These are phyloP conservation scores for Mortierella sp. DNA, from an alignment of 371 early-diverging fungal species.

Conservation along the genomic window DNA sequence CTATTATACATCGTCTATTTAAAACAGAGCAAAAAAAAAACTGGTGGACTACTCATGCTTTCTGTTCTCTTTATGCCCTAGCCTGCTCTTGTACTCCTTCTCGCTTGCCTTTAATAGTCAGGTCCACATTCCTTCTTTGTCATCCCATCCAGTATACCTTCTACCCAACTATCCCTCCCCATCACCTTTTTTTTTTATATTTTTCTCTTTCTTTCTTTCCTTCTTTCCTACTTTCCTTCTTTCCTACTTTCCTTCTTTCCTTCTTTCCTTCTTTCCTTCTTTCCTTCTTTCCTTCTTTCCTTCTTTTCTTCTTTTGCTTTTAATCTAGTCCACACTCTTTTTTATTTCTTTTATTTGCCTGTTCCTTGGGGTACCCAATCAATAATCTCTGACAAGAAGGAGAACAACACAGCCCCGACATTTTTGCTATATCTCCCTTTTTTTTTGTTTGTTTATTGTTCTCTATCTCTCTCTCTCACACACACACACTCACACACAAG, in stretches of 20 bases:
- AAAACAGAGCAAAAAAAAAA: slow-evolving; percentile 1
- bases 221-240: not conserved
- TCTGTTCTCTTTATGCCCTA: slow-evolving; percentile 9
- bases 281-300: too few species aligned
- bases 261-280: too few species aligned
- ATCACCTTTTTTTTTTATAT: not conserved
- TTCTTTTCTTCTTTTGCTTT: too few species aligned
- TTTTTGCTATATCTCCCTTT: not conserved
- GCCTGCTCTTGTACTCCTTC: slow-evolving; percentile 4
- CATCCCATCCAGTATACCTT: not conserved
- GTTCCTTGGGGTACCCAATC: not conserved
- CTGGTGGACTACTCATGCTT: not conserved
- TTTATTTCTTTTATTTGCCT: too few species aligned
- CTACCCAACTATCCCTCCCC: not conserved
- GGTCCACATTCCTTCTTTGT: slow-evolving; percentile 17
- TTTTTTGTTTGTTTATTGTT: not conserved
- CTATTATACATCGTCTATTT: not conserved
- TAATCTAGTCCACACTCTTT: too few species aligned
- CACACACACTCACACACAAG: too few species aligned
- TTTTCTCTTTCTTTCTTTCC: not conserved
- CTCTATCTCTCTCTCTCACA: not conserved
- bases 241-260: not conserved
- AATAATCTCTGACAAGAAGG: too few species aligned
- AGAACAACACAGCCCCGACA: not conserved
- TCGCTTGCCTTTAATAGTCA: slow-evolving; percentile 4